Evolutionary conservation across 140 eudicot species (phyloP).

Genomic region (Flaveria floridana): DNA sequence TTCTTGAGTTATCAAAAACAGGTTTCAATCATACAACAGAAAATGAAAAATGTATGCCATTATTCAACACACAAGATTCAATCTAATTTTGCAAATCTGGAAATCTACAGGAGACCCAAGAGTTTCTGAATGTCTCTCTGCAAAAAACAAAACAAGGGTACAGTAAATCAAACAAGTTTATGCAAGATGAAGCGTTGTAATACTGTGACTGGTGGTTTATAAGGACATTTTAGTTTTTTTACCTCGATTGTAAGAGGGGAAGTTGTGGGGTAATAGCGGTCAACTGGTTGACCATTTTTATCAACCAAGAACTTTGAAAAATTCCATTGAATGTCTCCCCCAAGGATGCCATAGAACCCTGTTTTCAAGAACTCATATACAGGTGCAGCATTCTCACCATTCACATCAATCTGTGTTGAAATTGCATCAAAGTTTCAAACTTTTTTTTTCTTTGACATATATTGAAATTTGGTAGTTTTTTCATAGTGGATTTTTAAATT

Average conservation of each 20-base stretch:
- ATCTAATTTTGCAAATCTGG: constrained; percentile 11
- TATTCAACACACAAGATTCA: background rate
- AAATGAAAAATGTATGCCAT: background rate
- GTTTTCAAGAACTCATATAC: constrained; percentile 69
- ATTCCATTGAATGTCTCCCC: constrained; percentile 86
- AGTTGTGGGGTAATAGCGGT: constrained; percentile 61
- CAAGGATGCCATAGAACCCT: constrained; percentile 75
- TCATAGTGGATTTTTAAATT: constrained; percentile 4
- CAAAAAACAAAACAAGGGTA: constrained; percentile 13
- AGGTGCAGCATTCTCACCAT: constrained; percentile 68
- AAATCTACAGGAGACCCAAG: constrained; percentile 39
- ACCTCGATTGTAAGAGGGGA: constrained; percentile 61
- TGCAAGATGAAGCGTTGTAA: background rate
- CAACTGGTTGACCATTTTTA: constrained; percentile 60
- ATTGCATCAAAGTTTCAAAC: constrained; percentile 17
- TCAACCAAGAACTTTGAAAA: constrained; percentile 82
- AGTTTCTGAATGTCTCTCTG: constrained; percentile 58
- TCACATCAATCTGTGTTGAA: constrained; percentile 63
- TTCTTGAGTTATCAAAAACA: constrained; percentile 17
- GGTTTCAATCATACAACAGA: background rate
- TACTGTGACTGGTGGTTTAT: background rate
- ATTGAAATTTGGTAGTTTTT: background rate
- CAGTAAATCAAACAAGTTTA: constrained; percentile 15
- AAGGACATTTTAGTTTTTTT: constrained; percentile 20
- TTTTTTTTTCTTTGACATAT: background rate